Evolutionary conservation across 2,329 filamentous ascomycete genomes (phyloP), one percentile per base, ranked within the genome.

Genomic region (Ophiognomonia clavigignenti-juglandacearum): DNA sequence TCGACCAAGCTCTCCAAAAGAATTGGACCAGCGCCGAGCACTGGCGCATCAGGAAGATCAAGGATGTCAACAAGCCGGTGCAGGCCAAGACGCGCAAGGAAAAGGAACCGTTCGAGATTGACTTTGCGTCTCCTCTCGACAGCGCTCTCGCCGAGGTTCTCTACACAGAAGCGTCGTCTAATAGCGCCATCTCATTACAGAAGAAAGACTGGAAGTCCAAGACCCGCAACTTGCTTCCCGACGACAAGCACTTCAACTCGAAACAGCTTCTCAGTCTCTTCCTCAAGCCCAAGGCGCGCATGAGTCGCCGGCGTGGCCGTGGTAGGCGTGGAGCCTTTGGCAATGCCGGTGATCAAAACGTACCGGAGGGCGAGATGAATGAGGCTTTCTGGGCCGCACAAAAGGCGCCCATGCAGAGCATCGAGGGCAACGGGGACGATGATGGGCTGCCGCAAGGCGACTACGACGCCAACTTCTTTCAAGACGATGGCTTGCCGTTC

Each of bases 1-100:
- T 98, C 61, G 93, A 98, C 64, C 89, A 96, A 60, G 91, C 92
- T 3, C 71, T 97, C 36, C 88, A 93, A 63, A 97, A 96, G 76
- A 96, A 96, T 60, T 98, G 93, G 92, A 85, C 86, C 6, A 95
- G 90, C 40, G 92, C 93, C n/a, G 93, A 97, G 64, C 93, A 98
- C 67, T 98, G 93, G 93, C 85, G 92, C 56, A 97, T 98, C 61
- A 80, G 88, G 53, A 89, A 90, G 61, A 93, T 98, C 65, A 97
- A 97, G 60, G 82, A 85, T 54, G 70, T 75, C 59, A 77, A 74
- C 58, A 90, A 91, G 65, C 75, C 81, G 7, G 73, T 78, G 13
- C 70, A 58, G 58, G 78, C 65, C 60, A 83, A 78, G 54, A 81
- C 83, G 58, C 81, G 90, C 53, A 97, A 96, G 66, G 93, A 97